A percentile compares a stretch with the other conserved stretches of the same genome.
Conservation (phyloP, 2,329 filamentous ascomycete species). For the Stagonosporopsis tanaceti region DNA sequence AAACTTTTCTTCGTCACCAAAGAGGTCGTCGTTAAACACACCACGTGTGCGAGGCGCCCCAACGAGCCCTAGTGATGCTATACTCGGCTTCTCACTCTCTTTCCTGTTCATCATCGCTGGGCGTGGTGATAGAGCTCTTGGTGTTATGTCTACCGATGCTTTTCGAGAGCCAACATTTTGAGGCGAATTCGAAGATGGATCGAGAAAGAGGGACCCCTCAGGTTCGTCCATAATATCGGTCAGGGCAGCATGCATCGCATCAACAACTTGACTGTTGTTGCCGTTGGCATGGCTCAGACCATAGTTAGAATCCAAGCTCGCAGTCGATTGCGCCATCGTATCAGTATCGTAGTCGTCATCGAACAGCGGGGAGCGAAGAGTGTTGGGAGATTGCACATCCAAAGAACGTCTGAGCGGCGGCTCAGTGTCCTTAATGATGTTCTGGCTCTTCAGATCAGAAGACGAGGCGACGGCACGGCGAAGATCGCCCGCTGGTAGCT, state of each 20-base stretch:
- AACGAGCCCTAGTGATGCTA: slow-evolving; percentile 89
- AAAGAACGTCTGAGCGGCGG: slow-evolving; percentile 70
- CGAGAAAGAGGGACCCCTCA: slow-evolving; percentile 72
- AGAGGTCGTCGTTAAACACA: slow-evolving; percentile 93
- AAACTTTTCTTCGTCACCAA: slow-evolving; percentile 87
- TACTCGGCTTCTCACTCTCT: slow-evolving; percentile 74
- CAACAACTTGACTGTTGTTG: slow-evolving; percentile 81
- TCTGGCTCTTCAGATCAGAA: slow-evolving; percentile 63
- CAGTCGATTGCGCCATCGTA: slow-evolving; percentile 76
- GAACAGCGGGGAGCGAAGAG: slow-evolving; percentile 67
- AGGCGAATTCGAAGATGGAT: slow-evolving; percentile 60
- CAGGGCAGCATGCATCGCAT: slow-evolving; percentile 90
- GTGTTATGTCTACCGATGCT: slow-evolving; percentile 67
- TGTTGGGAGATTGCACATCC: slow-evolving; percentile 65
- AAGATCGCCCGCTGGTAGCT: slow-evolving; percentile 54
- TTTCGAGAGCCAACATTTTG: slow-evolving; percentile 68
- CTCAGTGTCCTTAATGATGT: slow-evolving; percentile 55
- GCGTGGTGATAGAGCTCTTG: slow-evolving; percentile 53
- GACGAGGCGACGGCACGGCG: slow-evolving; percentile 68
- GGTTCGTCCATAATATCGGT: slow-evolving; percentile 89
- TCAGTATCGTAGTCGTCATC: slow-evolving; percentile 83
- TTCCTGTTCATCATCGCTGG: slow-evolving; percentile 48
- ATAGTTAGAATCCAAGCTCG: slow-evolving; percentile 77
- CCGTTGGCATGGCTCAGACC: slow-evolving; percentile 53
- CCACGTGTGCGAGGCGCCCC: slow-evolving; percentile 86